These are phyloP conservation scores for Immersiporthe knoxdaviesiana DNA, from an alignment of 2,329 filamentous ascomycete genomes.

Conservation along the genomic window DNA sequence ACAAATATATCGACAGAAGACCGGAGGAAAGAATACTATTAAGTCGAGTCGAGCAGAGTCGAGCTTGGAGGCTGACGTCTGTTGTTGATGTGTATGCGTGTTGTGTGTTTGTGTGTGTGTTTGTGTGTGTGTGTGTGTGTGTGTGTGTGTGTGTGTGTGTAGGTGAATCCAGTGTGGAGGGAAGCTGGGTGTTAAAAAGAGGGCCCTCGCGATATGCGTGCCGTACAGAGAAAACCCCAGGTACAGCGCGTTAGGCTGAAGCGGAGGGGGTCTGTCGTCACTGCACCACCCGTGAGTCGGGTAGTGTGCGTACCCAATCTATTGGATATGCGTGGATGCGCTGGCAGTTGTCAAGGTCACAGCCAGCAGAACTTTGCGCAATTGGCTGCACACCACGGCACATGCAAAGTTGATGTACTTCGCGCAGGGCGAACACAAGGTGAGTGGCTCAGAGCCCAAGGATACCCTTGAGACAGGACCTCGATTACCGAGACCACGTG, in stretches of 20 bases:
- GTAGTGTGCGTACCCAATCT: slow-evolving; percentile 55
- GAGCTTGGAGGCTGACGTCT: neutral
- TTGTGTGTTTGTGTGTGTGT: too few species aligned
- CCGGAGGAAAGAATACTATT: neutral
- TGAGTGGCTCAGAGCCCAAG: slow-evolving; percentile 41
- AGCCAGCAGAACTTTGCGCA: slow-evolving; percentile 54
- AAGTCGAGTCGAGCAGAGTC: neutral
- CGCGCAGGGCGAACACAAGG: slow-evolving; percentile 42
- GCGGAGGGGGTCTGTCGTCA: slow-evolving; percentile 41
- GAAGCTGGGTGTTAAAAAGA: slow-evolving; percentile 37
- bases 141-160: neutral
- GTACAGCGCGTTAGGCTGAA: slow-evolving; percentile 48
- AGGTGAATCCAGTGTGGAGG: neutral
- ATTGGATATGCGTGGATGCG: slow-evolving; percentile 65
- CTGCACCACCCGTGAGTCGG: slow-evolving; percentile 49
- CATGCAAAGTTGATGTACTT: slow-evolving; percentile 63
- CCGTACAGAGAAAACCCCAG: slow-evolving; percentile 48
- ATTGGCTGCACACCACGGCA: slow-evolving; percentile 59
- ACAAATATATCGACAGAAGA: neutral
- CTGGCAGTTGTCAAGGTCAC: slow-evolving; percentile 59
- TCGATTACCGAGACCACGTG: slow-evolving; percentile 50
- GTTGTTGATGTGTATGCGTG: too few species aligned
- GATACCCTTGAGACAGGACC: slow-evolving; percentile 37
- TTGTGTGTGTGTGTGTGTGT: neutral
- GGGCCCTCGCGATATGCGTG: slow-evolving; percentile 39